Evolutionary conservation across 352 stramenopile species (phyloP).

Genomic region (Phytophthora lateralis): DNA sequence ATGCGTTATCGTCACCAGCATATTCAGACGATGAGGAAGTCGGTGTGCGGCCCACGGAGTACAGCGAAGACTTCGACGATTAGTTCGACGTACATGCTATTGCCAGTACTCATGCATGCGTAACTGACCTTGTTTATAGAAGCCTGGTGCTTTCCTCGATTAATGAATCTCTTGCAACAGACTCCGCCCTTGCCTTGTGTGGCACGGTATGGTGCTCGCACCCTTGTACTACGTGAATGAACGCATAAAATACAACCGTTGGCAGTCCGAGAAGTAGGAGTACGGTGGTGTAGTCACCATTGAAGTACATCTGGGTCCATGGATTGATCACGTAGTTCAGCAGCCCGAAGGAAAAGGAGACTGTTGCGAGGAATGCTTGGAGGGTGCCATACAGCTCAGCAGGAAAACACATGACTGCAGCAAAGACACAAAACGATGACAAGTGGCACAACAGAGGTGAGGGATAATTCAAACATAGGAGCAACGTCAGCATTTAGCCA

Average conservation of each 20-base stretch:
- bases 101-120: background rate
- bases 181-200: constrained; percentile 36
- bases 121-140: constrained; percentile 32
- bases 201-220: constrained; percentile 65
- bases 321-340: constrained; percentile 82
- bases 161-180: constrained; percentile 8
- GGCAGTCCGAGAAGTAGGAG: constrained; percentile 57
- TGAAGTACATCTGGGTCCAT: constrained; percentile 72
- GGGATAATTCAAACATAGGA: background rate
- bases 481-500: constrained; percentile 1
- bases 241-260: constrained; percentile 68
- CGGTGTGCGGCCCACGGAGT: constrained; percentile 32
- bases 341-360: constrained; percentile 72
- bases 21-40: constrained; percentile 21
- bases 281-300: constrained; percentile 67
- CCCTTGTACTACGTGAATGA: constrained; percentile 60
- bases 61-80: constrained; percentile 67
- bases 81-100: constrained; percentile 11
- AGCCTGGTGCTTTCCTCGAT: constrained; percentile 49
- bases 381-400: constrained; percentile 77
- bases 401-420: constrained; percentile 82
- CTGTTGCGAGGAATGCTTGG: constrained; percentile 72
- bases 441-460: constrained; percentile 1
- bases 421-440: background rate
- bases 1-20: constrained; percentile 19